These are phyloP conservation scores for Nigrospora oryzae DNA, from an alignment of 2,329 filamentous ascomycete species.

Conservation along the genomic window DNA sequence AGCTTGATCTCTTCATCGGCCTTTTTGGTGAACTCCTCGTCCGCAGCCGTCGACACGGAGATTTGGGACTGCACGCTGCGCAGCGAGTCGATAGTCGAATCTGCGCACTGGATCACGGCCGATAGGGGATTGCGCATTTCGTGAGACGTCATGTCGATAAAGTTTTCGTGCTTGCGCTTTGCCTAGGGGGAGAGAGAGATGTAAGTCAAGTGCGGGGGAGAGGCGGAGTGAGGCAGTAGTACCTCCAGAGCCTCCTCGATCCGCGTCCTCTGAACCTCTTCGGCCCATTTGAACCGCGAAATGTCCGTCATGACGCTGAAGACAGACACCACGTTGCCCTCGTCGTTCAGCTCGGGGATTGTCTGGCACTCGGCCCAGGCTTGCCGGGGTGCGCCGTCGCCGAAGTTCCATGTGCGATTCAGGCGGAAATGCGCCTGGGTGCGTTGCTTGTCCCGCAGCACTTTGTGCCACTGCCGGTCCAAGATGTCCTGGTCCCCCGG, in stretches of 20 bases:
- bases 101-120: constrained; percentile 67
- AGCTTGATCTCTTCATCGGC: constrained; percentile 32
- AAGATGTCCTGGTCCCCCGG: constrained; percentile 55
- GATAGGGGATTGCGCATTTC: constrained; percentile 72
- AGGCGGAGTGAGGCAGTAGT: too few relatives aligned
- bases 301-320: constrained; percentile 82
- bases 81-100: constrained; percentile 55
- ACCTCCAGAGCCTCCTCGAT: constrained; percentile 69
- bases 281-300: constrained; percentile 76
- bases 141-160: constrained; percentile 67
- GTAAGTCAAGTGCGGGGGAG: too few relatives aligned
- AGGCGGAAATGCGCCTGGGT: constrained; percentile 69
- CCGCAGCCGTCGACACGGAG: neutral
- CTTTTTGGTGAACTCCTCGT: constrained; percentile 24
- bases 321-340: constrained; percentile 61
- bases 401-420: constrained; percentile 56
- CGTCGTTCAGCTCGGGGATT: constrained; percentile 59
- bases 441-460: constrained; percentile 52
- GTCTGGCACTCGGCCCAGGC: constrained; percentile 67
- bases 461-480: constrained; percentile 50
- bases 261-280: constrained; percentile 68
- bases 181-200: constrained; percentile 25
- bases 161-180: constrained; percentile 64
- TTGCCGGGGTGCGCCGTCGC: constrained; percentile 54
- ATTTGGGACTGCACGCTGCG: constrained; percentile 24